These are phyloP conservation scores for Alternaria incomplexa DNA, from an alignment of 2,329 filamentous ascomycete species.

Conservation along the genomic window DNA sequence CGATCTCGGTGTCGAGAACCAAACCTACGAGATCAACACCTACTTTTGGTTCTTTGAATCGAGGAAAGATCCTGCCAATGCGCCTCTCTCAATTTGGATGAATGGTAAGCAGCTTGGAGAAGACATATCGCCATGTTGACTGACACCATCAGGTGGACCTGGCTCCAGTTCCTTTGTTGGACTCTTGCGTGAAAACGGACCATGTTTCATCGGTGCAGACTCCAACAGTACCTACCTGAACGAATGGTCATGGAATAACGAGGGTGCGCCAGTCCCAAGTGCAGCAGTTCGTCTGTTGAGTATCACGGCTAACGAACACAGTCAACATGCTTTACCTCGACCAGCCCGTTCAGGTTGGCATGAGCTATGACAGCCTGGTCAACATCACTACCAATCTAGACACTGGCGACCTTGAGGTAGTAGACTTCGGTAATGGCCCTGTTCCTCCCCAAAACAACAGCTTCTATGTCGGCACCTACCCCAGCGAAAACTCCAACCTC, in stretches of 20 bases:
- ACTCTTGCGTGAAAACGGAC: slow-evolving; percentile 55
- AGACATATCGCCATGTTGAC: background rate
- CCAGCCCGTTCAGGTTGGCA: slow-evolving; percentile 65
- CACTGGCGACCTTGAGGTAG: slow-evolving; percentile 27
- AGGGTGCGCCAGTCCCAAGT: slow-evolving; percentile 29
- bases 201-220: slow-evolving; percentile 61
- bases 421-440: slow-evolving; percentile 35
- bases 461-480: slow-evolving; percentile 60
- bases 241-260: slow-evolving; percentile 67
- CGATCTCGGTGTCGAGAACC: slow-evolving; percentile 44
- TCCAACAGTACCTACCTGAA: slow-evolving; percentile 60
- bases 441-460: slow-evolving; percentile 59
- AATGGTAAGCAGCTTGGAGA: slow-evolving; percentile 48
- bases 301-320: background rate
- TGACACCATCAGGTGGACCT: slow-evolving; percentile 54
- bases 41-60: slow-evolving; percentile 72
- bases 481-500: slow-evolving; percentile 52
- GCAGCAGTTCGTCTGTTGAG: accelerated
- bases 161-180: slow-evolving; percentile 54
- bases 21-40: slow-evolving; percentile 58
- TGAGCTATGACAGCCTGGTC: slow-evolving; percentile 49
- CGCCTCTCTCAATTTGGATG: slow-evolving; percentile 65
- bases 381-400: slow-evolving; percentile 45
- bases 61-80: slow-evolving; percentile 60
- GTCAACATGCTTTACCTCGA: slow-evolving; percentile 67